A percentile compares a stretch with the other conserved stretches of the same genome.
These are phyloP conservation scores for Fagopyrum homotropicum DNA, from an alignment of 148 eudicot species.

Conservation along the genomic window DNA sequence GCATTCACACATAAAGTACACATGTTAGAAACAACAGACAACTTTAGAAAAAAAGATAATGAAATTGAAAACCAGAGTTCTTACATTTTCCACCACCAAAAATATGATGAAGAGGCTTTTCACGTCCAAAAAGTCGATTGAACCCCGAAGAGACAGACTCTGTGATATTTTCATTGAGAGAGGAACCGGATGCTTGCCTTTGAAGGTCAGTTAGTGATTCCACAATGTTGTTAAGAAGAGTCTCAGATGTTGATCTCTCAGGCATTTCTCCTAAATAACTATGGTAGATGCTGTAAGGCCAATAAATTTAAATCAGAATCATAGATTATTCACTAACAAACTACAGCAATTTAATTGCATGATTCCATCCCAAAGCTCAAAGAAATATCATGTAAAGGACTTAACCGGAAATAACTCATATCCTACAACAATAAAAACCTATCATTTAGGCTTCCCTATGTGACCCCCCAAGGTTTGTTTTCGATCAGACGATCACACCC, in stretches of 20 bases:
- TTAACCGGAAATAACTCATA: neutral
- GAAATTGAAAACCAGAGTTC: conserved; percentile 6
- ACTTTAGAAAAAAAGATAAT: neutral
- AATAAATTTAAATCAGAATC: neutral
- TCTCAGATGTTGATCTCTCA: conserved; percentile 63
- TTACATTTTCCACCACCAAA: conserved; percentile 90
- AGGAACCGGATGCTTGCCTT: conserved; percentile 37
- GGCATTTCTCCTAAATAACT: conserved; percentile 39
- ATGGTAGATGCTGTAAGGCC: neutral
- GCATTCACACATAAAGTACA: conserved; percentile 6
- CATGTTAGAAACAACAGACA: neutral
- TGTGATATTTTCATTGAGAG: conserved; percentile 38
- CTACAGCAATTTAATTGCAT: neutral
- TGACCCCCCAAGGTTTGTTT: neutral
- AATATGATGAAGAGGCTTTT: conserved; percentile 67
- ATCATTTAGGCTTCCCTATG: neutral
- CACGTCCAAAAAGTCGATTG: conserved; percentile 77
- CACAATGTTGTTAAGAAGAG: conserved; percentile 58
- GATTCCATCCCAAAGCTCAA: neutral
- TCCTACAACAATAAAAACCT: neutral
- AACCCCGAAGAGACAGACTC: conserved; percentile 43
- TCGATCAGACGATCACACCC: neutral
- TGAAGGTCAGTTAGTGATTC: conserved; percentile 53
- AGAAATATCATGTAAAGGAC: neutral
- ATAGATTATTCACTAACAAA: neutral